phyloP scores from a whole-genome alignment of 2,329 filamentous ascomycete species.

The Aphanocladium album region DNA sequence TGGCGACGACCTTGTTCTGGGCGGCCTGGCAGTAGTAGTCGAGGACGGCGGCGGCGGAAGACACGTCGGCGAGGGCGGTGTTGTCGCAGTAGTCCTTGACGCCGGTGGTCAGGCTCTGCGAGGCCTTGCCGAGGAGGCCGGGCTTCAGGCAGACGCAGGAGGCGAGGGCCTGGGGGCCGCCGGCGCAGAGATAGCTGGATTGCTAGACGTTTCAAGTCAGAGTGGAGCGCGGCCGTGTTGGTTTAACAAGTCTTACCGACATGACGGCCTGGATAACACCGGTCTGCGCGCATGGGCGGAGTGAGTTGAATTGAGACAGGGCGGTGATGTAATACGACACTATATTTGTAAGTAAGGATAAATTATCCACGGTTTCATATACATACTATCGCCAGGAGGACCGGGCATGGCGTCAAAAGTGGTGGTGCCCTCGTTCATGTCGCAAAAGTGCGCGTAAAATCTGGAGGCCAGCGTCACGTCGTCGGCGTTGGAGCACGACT shows the following conservation, averaged over 20 bases:
- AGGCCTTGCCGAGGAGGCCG: constrained; percentile 32
- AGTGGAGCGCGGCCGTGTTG: neutral
- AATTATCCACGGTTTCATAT: too few species aligned
- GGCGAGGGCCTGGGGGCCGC: constrained; percentile 38
- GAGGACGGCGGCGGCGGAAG: constrained; percentile 36
- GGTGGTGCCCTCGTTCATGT: constrained; percentile 37
- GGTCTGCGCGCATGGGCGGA: constrained; percentile 35
- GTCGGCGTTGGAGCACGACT: constrained; percentile 35
- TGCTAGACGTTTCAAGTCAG: neutral
- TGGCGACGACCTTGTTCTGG: constrained; percentile 30
- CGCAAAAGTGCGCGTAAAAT: constrained; percentile 44
- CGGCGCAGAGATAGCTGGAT: constrained; percentile 29
- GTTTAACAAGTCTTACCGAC: neutral
- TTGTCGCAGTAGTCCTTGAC: constrained; percentile 35
- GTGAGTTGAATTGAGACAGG: constrained; percentile 33
- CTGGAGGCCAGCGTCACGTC: constrained; percentile 39
- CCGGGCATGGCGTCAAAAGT: constrained; percentile 36
- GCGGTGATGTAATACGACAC: constrained; percentile 47
- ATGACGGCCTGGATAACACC: constrained; percentile 24
- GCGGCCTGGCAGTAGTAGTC: constrained; percentile 42
- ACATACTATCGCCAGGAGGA: constrained; percentile 43
- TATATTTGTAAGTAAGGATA: constrained; percentile 11
- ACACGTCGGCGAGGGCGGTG: constrained; percentile 34
- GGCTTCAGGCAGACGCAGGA: constrained; percentile 43
- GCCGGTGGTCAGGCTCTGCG: constrained; percentile 33